Evolutionary conservation across 495 filamentous ascomycete species (phyloP).

Genomic region (Podospora sp.): DNA sequence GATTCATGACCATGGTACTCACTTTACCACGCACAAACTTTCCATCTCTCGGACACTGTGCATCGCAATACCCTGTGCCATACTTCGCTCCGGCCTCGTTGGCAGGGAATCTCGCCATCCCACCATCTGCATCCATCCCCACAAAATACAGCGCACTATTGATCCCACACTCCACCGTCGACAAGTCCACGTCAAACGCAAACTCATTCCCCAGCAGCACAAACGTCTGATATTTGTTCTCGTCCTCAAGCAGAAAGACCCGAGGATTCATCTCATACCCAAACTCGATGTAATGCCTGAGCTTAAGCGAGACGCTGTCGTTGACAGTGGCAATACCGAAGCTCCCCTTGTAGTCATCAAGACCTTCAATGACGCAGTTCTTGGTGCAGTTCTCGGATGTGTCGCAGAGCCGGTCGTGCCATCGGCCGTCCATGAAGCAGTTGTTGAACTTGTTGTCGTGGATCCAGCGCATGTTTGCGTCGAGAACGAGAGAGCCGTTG

Average conservation of each 20-base stretch:
- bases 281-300: neutral
- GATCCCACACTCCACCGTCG: constrained; percentile 61
- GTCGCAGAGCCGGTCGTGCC: neutral
- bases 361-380: neutral
- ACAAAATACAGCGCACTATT: constrained; percentile 67
- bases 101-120: constrained; percentile 49
- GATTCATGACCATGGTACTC: too few species aligned
- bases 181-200: constrained; percentile 63
- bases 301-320: neutral
- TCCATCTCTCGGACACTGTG: constrained; percentile 57
- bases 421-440: neutral
- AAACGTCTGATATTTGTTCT: constrained; percentile 57
- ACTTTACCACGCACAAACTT: constrained; percentile 60
- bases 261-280: neutral
- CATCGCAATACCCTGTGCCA: constrained; percentile 69
- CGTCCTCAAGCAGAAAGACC: neutral
- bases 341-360: neutral
- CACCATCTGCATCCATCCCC: constrained; percentile 60
- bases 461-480: neutral
- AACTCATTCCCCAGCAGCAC: constrained; percentile 61
- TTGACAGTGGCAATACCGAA: neutral
- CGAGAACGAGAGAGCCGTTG: neutral
- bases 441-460: neutral
- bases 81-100: constrained; percentile 64
- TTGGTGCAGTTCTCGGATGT: neutral